Percentiles rank a stretch among this genome's conserved stretches.
These are phyloP conservation scores for Pharnaceum exiguum DNA, from an alignment of 148 eudicot species.

Conservation along the genomic window DNA sequence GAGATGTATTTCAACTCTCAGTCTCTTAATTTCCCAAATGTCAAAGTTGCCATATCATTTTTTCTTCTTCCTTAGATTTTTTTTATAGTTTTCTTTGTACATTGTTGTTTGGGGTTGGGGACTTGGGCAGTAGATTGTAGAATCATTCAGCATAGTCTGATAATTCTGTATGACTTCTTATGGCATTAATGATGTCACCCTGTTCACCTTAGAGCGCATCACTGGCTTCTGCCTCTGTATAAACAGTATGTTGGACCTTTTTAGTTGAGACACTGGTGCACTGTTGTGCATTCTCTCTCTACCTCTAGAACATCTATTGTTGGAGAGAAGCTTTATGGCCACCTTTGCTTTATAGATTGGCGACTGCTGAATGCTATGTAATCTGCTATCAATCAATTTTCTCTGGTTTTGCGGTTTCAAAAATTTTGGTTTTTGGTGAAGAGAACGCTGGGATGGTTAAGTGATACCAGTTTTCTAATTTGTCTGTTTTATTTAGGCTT, in stretches of 20 bases:
- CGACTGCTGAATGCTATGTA: neutral
- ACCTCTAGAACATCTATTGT: neutral
- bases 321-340: neutral
- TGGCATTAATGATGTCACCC: no score
- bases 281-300: neutral
- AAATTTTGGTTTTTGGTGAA: neutral
- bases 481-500: slow-evolving; percentile 50
- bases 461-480: slow-evolving; percentile 6
- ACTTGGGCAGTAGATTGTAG: neutral
- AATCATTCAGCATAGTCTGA: neutral
- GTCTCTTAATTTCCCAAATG: no score
- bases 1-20: no score
- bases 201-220: no score
- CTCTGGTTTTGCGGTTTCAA: neutral
- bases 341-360: neutral
- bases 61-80: neutral
- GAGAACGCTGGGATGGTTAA: neutral
- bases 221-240: no score
- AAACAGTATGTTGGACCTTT: no score
- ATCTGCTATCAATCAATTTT: neutral
- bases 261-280: no score
- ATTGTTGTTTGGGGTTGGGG: neutral
- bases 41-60: no score
- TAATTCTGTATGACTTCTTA: no score
- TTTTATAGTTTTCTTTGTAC: neutral